Evolutionary conservation across 2,329 filamentous ascomycete genomes (phyloP), one percentile per base, ranked within the genome.

Genomic region (Aspergillus quadrilineatus): DNA sequence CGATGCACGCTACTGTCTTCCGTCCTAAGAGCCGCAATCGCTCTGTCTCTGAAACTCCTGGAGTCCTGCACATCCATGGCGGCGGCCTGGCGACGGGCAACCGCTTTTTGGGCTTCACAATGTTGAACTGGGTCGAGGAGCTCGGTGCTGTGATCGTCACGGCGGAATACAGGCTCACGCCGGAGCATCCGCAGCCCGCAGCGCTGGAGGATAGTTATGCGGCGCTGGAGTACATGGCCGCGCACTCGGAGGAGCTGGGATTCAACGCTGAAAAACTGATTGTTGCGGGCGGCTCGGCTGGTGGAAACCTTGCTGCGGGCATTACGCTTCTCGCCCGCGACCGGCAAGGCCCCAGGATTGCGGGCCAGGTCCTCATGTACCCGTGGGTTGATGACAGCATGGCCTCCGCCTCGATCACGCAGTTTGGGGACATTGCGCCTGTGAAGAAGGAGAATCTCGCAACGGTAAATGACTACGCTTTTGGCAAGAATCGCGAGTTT

Each of bases 141-240:
- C 74, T 82, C 12, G 79, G 83, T 51, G 84, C 75, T 32, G 76
- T 88, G 17, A 80, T 87, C 53, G 80, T 89, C 58, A 84, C 82
- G 1, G 84, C 88, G 62, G 85, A 87, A 64, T 89, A 89, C 67
- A 81, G 87, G n/a, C 79, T 88, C 1, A 85, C 86, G 0, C 87
- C 87, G 0, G 82, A 83, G 63, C 77, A 82, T 61, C 85, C 85
- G 0, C 88, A 87, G 65, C 86, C 86, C 0, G 82, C 81, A 0
- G 81, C 85, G 0, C 79, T 89, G 0, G 85, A 89, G 61, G 87
- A 89, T 66, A 83, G 83, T 43, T 82, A 84, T 26, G 85, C 88
- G 60, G 84, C 85, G 1, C 69, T 89, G 9, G 66, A 86, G 17
- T 86, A 87, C 66, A 76, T 89, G 34, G 78, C 80, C 46, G 73